phyloP scores from a whole-genome alignment of 2,329 filamentous ascomycete genomes.

The Polytolypa hystricis region DNA sequence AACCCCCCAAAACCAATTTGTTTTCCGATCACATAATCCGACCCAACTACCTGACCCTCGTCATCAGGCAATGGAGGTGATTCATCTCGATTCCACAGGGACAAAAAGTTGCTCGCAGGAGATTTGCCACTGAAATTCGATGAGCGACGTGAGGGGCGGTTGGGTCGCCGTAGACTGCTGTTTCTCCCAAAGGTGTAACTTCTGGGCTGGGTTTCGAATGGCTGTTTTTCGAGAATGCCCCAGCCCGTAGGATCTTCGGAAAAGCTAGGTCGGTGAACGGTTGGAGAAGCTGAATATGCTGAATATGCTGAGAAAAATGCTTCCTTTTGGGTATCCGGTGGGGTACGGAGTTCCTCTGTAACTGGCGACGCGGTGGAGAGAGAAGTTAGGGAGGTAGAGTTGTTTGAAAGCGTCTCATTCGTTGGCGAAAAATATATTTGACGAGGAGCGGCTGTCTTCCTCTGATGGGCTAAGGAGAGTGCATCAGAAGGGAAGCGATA shows the following conservation, averaged over 20 bases:
- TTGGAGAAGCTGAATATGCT: constrained; percentile 27
- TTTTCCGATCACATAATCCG: constrained; percentile 56
- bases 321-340: constrained; percentile 26
- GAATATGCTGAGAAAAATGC: constrained; percentile 29
- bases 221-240: constrained; percentile 20
- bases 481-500: neutral
- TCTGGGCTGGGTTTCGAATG: constrained; percentile 24
- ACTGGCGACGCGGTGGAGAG: constrained; percentile 32
- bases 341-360: constrained; percentile 31
- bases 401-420: constrained; percentile 16
- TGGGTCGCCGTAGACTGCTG: constrained; percentile 24
- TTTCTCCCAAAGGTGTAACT: constrained; percentile 25
- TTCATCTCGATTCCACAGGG: constrained; percentile 38
- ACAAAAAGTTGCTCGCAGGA: constrained; percentile 47
- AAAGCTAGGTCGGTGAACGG: constrained; percentile 26
- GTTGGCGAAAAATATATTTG: constrained; percentile 3
- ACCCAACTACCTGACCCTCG: constrained; percentile 56
- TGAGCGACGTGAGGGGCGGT: constrained; percentile 36
- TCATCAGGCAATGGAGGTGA: constrained; percentile 47
- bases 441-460: neutral
- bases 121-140: constrained; percentile 43
- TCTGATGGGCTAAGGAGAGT: neutral
- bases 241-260: constrained; percentile 32
- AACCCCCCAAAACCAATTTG: constrained; percentile 56
- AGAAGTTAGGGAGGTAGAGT: constrained; percentile 34